These are phyloP conservation scores for Beauveria varroae DNA, from an alignment of 2,329 filamentous ascomycete species.

Conservation along the genomic window DNA sequence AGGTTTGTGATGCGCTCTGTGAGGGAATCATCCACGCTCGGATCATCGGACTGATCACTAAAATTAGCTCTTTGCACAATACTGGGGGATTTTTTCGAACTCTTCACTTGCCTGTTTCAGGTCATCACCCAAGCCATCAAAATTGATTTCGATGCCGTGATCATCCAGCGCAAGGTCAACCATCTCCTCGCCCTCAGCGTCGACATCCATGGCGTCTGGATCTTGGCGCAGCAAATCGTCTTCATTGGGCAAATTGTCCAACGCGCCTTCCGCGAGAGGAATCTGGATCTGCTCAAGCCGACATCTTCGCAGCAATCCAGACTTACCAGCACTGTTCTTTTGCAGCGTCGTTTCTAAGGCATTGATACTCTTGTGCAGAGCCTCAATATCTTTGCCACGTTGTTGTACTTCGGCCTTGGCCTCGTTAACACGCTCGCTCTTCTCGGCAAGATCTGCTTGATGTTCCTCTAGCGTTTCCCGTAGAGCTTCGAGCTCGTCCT, in stretches of 20 bases:
- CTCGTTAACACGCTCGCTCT: slow-evolving; percentile 68
- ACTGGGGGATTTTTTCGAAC: neutral
- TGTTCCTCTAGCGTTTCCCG: slow-evolving; percentile 63
- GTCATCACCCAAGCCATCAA: slow-evolving; percentile 72
- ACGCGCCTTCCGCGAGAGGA: slow-evolving; percentile 66
- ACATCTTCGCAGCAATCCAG: slow-evolving; percentile 77
- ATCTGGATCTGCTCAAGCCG: slow-evolving; percentile 90
- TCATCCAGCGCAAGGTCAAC: slow-evolving; percentile 67
- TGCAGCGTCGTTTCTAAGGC: slow-evolving; percentile 84
- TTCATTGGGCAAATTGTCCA: slow-evolving; percentile 83
- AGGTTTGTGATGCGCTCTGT: slow-evolving; percentile 71
- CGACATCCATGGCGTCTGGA: slow-evolving; percentile 86
- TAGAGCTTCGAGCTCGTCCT: slow-evolving; percentile 70
- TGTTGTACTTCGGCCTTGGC: slow-evolving; percentile 76
- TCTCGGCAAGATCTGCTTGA: slow-evolving; percentile 59
- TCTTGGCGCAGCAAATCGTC: slow-evolving; percentile 71
- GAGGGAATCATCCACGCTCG: slow-evolving; percentile 65
- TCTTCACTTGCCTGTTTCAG: slow-evolving; percentile 59
- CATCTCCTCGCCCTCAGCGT: slow-evolving; percentile 55
- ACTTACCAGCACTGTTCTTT: slow-evolving; percentile 75
- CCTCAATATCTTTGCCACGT: slow-evolving; percentile 76
- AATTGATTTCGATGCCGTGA: slow-evolving; percentile 87
- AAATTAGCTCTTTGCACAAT: slow-evolving; percentile 20
- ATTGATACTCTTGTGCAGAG: slow-evolving; percentile 62
- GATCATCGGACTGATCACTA: slow-evolving; percentile 53